Evolutionary conservation across 148 eudicot species (phyloP).

Genomic region (Vaccinium macrocarpon): DNA sequence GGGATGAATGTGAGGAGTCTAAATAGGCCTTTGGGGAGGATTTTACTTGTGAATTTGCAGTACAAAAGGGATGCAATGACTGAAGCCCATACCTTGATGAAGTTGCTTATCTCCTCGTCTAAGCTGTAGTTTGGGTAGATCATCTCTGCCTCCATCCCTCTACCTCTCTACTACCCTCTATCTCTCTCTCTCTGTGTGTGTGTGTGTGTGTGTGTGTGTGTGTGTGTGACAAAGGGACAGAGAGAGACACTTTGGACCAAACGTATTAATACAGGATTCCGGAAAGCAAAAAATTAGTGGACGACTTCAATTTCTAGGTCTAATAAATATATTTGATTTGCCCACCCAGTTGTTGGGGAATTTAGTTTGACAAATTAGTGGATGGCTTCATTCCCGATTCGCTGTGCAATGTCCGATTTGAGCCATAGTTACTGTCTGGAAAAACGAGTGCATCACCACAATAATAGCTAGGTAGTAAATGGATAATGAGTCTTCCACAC

Average conservation of each 20-base stretch:
- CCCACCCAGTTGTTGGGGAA: too few species aligned
- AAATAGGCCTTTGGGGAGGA: constrained; percentile 20
- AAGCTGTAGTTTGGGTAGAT: constrained; percentile 13
- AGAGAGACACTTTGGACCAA: background rate
- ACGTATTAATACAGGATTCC: background rate
- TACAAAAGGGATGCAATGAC: constrained; percentile 31
- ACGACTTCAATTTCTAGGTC: background rate
- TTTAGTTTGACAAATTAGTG: too few species aligned
- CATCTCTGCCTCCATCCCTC: constrained; percentile 12
- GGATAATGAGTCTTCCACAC: too few species aligned
- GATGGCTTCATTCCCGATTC: too few species aligned
- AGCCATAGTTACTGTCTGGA: too few species aligned
- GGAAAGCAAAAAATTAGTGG: background rate
- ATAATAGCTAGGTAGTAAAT: too few species aligned
- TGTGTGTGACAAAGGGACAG: background rate
- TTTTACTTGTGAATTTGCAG: constrained; percentile 23
- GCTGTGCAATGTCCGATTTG: too few species aligned
- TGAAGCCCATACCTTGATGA: constrained; percentile 35
- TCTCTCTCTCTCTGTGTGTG: background rate
- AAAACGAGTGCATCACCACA: too few species aligned
- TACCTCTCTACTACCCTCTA: background rate
- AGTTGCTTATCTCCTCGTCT: constrained; percentile 33
- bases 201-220: too few species aligned
- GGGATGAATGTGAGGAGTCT: constrained; percentile 40
- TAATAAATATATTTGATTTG: too few species aligned